A percentile compares a stretch with the other conserved stretches of the same genome.
Evolutionary conservation across 495 filamentous ascomycete genomes (phyloP).

Genomic region (Penicillium argentinense): DNA sequence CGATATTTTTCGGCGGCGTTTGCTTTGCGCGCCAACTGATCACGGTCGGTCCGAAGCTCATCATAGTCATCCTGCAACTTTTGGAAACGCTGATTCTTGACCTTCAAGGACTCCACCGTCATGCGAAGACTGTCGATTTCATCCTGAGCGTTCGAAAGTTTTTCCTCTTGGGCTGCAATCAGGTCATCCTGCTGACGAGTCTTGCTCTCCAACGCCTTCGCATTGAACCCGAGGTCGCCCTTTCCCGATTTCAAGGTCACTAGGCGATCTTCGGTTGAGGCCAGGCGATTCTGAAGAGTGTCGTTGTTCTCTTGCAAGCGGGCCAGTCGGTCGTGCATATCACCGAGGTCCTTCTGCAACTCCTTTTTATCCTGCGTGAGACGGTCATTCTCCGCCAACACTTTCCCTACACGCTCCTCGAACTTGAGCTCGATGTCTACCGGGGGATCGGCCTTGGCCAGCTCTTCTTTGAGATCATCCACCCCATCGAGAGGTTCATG

Average conservation of each 20-base stretch:
- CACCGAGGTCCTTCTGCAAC: conserved; percentile 51
- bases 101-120: conserved; percentile 40
- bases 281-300: conserved; percentile 44
- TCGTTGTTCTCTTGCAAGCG: conserved; percentile 60
- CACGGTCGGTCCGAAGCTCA: conserved; percentile 69
- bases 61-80: conserved; percentile 66
- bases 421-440: conserved; percentile 53
- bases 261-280: conserved; percentile 48
- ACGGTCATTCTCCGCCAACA: conserved; percentile 49
- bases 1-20: conserved; percentile 74
- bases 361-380: conserved; percentile 52
- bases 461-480: conserved; percentile 39
- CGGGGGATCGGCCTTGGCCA: conserved; percentile 31
- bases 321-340: conserved; percentile 56
- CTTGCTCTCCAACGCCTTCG: conserved; percentile 46
- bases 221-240: conserved; percentile 43
- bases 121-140: conserved; percentile 43
- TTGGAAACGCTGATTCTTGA: conserved; percentile 50
- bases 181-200: conserved; percentile 56
- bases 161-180: conserved; percentile 57
- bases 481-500: conserved; percentile 35
- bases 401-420: conserved; percentile 54
- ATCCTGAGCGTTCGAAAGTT: conserved; percentile 49
- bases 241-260: conserved; percentile 45
- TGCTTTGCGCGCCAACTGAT: conserved; percentile 74